Percentiles rank a stretch among this genome's conserved stretches.
Evolutionary conservation across 2,329 filamentous ascomycete genomes (phyloP).

Genomic region (Colletotrichum limetticola): DNA sequence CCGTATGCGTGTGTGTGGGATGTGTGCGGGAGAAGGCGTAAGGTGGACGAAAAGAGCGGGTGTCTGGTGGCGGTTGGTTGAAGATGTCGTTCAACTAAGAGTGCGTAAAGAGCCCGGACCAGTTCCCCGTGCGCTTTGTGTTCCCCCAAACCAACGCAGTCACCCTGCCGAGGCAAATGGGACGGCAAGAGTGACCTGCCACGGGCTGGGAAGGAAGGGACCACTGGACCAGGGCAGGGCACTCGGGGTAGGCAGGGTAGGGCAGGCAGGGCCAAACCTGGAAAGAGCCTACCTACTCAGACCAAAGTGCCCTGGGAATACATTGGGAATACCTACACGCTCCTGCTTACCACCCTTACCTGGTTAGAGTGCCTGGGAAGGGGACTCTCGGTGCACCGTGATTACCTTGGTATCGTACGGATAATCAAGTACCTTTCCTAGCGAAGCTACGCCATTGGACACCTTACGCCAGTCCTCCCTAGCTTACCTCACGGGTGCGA

Average conservation of each 20-base stretch:
- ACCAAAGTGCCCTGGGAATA: not conserved
- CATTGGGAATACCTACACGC: not conserved
- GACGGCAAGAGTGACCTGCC: constrained; percentile 12
- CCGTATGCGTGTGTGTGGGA: no score
- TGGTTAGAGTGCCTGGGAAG: not conserved
- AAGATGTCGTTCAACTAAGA: constrained; percentile 35
- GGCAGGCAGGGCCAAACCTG: not conserved
- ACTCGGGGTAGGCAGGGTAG: not conserved
- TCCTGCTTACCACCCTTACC: not conserved
- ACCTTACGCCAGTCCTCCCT: not conserved
- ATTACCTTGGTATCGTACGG: not conserved
- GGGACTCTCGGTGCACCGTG: constrained; percentile 13
- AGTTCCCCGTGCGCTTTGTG: constrained; percentile 26
- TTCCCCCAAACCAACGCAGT: constrained; percentile 10
- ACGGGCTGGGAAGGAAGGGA: not conserved
- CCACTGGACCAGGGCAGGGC: not conserved
- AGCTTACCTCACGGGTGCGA: no score
- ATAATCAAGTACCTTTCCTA: no score
- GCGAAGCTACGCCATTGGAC: not conserved
- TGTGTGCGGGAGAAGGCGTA: not conserved
- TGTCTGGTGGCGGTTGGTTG: constrained; percentile 23
- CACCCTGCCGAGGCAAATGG: constrained; percentile 16
- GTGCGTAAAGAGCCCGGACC: constrained; percentile 21
- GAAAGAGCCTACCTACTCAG: not conserved
- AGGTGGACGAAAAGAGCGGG: not conserved